phyloP scores from a whole-genome alignment of 2,329 filamentous ascomycete genomes.

The Xylariales sp. region DNA sequence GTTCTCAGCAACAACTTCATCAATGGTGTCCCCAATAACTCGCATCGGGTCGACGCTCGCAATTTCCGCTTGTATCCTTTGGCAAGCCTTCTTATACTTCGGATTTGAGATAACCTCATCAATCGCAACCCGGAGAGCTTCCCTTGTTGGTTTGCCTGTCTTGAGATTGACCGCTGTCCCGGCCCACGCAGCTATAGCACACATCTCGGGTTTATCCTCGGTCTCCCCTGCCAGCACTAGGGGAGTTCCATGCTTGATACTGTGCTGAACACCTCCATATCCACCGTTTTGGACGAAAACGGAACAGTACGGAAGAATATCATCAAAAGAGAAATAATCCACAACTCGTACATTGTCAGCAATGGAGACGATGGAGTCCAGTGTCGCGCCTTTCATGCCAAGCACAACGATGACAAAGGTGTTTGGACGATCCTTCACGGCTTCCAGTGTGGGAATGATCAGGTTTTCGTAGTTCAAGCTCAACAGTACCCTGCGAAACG shows the following conservation, averaged over 20 bases:
- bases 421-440: conserved; percentile 26
- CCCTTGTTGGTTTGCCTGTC: too few relatives aligned
- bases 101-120: too few relatives aligned
- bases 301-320: not conserved
- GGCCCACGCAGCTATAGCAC: too few relatives aligned
- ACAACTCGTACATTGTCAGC: conserved; percentile 1
- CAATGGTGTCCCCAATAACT: too few relatives aligned
- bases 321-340: conserved; percentile 5
- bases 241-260: not conserved
- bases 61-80: too few relatives aligned
- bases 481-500: conserved; percentile 32
- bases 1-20: too few relatives aligned
- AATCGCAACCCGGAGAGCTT: too few relatives aligned
- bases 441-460: conserved; percentile 30
- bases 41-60: too few relatives aligned
- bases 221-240: not conserved
- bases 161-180: too few relatives aligned
- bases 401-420: conserved; percentile 26
- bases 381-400: conserved; percentile 1
- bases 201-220: too few relatives aligned
- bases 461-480: conserved; percentile 25
- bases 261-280: not conserved
- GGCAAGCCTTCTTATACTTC: too few relatives aligned
- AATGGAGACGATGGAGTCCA: not conserved
- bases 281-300: not conserved